A percentile compares a stretch with the other conserved stretches of the same genome.
These are phyloP conservation scores for Agroathelia rolfsii DNA, from an alignment of 1,284 basidiomycete species.

Conservation along the genomic window DNA sequence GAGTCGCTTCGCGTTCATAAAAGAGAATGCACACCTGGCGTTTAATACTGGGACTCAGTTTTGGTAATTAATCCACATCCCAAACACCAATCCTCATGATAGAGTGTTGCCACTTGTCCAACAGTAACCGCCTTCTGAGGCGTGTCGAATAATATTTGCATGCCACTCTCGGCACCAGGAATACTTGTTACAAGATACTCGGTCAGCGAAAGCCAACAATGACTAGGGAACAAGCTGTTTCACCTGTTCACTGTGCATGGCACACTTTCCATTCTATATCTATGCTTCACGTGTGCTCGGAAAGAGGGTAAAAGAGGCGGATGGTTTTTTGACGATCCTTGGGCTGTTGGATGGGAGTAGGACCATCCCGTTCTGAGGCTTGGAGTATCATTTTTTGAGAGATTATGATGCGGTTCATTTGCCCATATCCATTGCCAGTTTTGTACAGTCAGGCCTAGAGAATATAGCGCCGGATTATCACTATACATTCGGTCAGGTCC, in stretches of 20 bases:
- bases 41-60: constrained; percentile 3
- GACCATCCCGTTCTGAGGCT: too few relatives aligned
- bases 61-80: constrained; percentile 67
- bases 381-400: too few relatives aligned
- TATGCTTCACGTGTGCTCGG: constrained; percentile 50
- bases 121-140: constrained; percentile 65
- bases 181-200: constrained; percentile 9
- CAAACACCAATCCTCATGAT: constrained; percentile 69
- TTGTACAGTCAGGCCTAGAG: constrained; percentile 30
- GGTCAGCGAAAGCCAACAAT: constrained; percentile 6
- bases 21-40: too few relatives aligned
- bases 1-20: too few relatives aligned
- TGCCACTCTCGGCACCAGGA: constrained; percentile 15
- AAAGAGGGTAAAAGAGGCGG: constrained; percentile 36
- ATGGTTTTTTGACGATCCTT: too few relatives aligned
- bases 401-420: constrained; percentile 38
- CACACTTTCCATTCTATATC: constrained; percentile 59
- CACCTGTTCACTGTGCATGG: constrained; percentile 34
- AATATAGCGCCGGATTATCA: constrained; percentile 57
- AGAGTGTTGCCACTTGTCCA: constrained; percentile 75
- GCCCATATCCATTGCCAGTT: constrained; percentile 74
- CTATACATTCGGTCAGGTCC: constrained; percentile 22
- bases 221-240: constrained; percentile 18
- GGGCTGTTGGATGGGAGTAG: too few relatives aligned
- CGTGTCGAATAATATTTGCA: constrained; percentile 42